Evolutionary conservation across 768 basidiomycete species (phyloP), one percentile per base, ranked within the genome.

Genomic region (Butyriboletus loyo): DNA sequence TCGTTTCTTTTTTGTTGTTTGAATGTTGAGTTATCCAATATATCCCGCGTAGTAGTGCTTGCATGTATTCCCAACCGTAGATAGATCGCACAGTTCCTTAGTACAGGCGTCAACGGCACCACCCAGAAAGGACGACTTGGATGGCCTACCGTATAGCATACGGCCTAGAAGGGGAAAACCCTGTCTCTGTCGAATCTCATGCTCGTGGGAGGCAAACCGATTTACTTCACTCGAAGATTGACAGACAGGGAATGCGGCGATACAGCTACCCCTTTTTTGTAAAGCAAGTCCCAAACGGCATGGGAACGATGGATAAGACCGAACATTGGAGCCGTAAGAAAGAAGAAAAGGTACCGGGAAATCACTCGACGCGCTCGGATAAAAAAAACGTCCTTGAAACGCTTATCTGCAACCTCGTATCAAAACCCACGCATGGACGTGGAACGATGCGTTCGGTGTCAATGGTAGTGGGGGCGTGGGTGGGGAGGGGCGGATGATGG

Each of bases 21-120:
- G 34, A n/a, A 4, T 41, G 30, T 28, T 37, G 46, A 59, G 6
- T 48, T 52, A 52, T 62, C 47, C 34, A 4, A 22, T 45, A 56
- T 49, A 47, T 55, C 34, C 27, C 27, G 32, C 43, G 52, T 61
- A 42, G 34, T 41, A 38, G 25, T 31, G 36, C 45, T 46, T 13
- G 11, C 17, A 24, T 60, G 62, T 60, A 45, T 40, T 45, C 27
- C 6, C 41, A 43, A 7, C 28, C 1, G 37, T 37, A 38, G 28
- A 35, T 37, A 51, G 40, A 55, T 55, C 21, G 21, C 27, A 19
- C 15, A 10, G 30, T 39, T 37, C 46, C 31, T 30, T 28, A 7
- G 7, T 35, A 6, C 19, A 21, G n/a, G n/a, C n/a, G n/a, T n/a
- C n/a, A 44, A 22, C 14, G 40, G 19, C 27, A 35, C 37, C 3